Base-by-base conservation (phyloP, 2,329 filamentous ascomycete genomes). In the Aspergillus carbonarius region DNA sequence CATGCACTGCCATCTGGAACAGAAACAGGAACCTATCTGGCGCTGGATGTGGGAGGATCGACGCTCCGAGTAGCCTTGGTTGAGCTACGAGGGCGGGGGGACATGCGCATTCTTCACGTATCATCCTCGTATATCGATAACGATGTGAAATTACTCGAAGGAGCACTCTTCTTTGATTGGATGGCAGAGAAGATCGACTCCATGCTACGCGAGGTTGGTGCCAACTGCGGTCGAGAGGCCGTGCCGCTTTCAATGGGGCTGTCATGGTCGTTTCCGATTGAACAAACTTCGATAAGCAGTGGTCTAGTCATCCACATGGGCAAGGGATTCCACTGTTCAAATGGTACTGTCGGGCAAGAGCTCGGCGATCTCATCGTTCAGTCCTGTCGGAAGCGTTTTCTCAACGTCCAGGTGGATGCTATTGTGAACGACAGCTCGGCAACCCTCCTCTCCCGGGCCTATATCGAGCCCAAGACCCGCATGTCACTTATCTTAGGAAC, bases 211-310 rank as follows among this genome's bases (percentile, higher is more conserved):
- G 62, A 73, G 60, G 71, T 76, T 66, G 64, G 72, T 20, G 72
- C 78, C 30, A 75, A 78, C 55, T 78, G 75, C 44, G 73, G 72
- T 17, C 70, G 74, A 6, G 71, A 69, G 46, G 61, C 66, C 13
- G 70, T 70, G 3, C 77, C 76, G 10, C 72, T 88, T 56, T 77
- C 80, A 5, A 84, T 88, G 79, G 86, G 86, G 3, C 66, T 88
- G 62, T 83, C 86, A 2, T 88, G 86, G 86, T 87, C 85, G 3
- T 88, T 88, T 70, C 86, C 86, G 0, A 80, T 88, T 55, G 83
- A 87, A 72, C 85, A 88, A 74, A 88, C 85, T 5, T 87, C 84
- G 12, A 79, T 80, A 56, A 78, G 81, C 54, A 83, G 78, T 48
- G 86, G 84, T 6, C 80, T 79, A 46, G 73, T 88, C 18, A 77